Base-by-base conservation (phyloP, 495 filamentous ascomycete species). In the Tetracladium setigerum region DNA sequence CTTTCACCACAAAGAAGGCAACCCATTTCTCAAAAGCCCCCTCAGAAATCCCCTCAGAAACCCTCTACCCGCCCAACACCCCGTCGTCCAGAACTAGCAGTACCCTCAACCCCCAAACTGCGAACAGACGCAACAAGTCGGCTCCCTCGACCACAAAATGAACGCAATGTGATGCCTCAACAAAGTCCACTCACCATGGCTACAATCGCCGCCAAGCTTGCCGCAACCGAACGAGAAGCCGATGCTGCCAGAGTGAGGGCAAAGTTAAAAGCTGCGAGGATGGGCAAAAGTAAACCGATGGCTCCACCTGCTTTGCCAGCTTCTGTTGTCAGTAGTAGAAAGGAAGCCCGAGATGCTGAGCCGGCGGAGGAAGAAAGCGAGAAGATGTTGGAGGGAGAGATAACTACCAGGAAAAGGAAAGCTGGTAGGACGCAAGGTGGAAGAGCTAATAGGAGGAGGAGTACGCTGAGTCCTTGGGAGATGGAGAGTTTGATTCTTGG, bases 391-490 rank as follows among this genome's bases (percentile, higher is more conserved):
- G 59, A 69, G 54, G 50, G 65, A 51, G 39, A 71, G 68, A 54
- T 50, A 53, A 34, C 16, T 60, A 59, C 33, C 69, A 34, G 37
- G 44, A 53, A 53, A 44, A 39, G 57, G 17, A 54, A 55, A 38
- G 49, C 52, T 31, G 47, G 43, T 11, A 15, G 57, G 15, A 49
- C 18, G n/a, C 43, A 52, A 18, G 53, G 53, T 15, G 50, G 53
- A 6, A 46, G 54, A 48, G 70, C 68, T 0, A 74, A 69, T 38
- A 69, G 84, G 42, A 67, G 84, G 55, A 65, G 84, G 36, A 87
- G 83, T 48, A 87, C 84, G 7, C 66, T 89, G 0, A 84, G 78
- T 17, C 78, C 74, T n/a, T 81, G 81, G 67, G 84, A 89, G 54
- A 55, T 87, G 38, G 79, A 84, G 44, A 77, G 79, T 38, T 62